A percentile compares a stretch with the other conserved stretches of the same genome.
Conservation (phyloP, 371 early-diverging fungal genomes). For the Batrachochytrium dendrobatidis region DNA sequence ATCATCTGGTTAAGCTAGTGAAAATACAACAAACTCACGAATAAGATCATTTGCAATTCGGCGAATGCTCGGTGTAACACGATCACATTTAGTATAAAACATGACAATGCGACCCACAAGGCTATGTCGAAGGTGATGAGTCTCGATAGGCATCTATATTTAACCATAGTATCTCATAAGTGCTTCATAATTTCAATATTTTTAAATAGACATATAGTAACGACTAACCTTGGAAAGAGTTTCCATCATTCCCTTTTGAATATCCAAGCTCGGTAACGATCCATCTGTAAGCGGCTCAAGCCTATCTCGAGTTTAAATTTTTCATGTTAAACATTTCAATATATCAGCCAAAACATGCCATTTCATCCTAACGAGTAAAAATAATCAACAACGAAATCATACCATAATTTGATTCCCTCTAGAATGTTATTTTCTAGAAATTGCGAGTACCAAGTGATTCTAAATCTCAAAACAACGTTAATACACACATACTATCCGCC, state of each 20-base stretch:
- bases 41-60: slow-evolving; percentile 77
- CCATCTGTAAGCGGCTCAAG: slow-evolving; percentile 93
- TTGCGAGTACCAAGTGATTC: slow-evolving; percentile 11
- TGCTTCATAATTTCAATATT: not conserved
- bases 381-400: not conserved
- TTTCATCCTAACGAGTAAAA: no score
- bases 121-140: slow-evolving; percentile 48
- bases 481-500: no score
- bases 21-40: slow-evolving; percentile 23
- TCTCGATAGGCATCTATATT: slow-evolving; percentile 65
- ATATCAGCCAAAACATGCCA: no score
- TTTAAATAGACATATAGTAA: not conserved
- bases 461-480: no score
- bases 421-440: slow-evolving; percentile 83
- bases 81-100: slow-evolving; percentile 89
- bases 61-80: slow-evolving; percentile 65
- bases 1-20: not conserved
- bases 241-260: slow-evolving; percentile 79
- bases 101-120: slow-evolving; percentile 78
- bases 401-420: slow-evolving; percentile 77
- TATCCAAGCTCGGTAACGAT: slow-evolving; percentile 86
- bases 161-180: not conserved
- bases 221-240: slow-evolving; percentile 55
- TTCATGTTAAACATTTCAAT: not conserved
- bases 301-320: slow-evolving; percentile 42